Percentiles rank a stretch among this genome's conserved stretches.
Conservation (phyloP, 306 rosid genomes). For the Styphnolobium japonicum region DNA sequence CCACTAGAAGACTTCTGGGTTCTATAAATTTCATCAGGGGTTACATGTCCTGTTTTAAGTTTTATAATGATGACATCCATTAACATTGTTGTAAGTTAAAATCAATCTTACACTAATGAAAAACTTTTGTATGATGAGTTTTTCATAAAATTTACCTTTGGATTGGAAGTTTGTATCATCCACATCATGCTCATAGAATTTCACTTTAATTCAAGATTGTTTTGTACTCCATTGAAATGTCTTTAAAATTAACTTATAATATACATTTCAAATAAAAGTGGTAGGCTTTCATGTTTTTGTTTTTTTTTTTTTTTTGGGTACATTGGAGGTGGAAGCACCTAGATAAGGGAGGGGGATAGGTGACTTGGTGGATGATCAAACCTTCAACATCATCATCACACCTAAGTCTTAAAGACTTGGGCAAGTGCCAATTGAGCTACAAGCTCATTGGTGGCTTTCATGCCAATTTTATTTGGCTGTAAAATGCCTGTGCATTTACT, state of each 20-base stretch:
- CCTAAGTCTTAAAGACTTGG: not conserved
- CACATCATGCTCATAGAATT: not conserved
- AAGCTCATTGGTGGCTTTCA: no score
- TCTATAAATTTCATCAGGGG: slow-evolving; percentile 2
- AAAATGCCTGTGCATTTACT: not conserved
- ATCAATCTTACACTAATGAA: not conserved
- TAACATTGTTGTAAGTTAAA: not conserved
- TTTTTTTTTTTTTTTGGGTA: not conserved
- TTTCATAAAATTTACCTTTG: not conserved
- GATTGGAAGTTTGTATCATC: not conserved
- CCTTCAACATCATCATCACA: not conserved
- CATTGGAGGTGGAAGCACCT: not conserved
- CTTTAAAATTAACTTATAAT: not conserved
- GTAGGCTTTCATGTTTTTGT: not conserved
- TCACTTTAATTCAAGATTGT: not conserved
- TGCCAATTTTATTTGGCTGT: not conserved
- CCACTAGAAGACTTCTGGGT: not conserved
- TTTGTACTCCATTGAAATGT: not conserved
- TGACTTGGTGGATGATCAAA: not conserved
- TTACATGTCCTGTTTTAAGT: not conserved
- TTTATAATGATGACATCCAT: not conserved
- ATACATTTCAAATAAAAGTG: not conserved
- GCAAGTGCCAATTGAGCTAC: no score
- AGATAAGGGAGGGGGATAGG: not conserved
- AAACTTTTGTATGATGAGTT: not conserved